A percentile compares a stretch with the other conserved stretches of the same genome.
These are phyloP conservation scores for Pichia gijzeniarum DNA, from an alignment of 805 yeast genomes.

Conservation along the genomic window DNA sequence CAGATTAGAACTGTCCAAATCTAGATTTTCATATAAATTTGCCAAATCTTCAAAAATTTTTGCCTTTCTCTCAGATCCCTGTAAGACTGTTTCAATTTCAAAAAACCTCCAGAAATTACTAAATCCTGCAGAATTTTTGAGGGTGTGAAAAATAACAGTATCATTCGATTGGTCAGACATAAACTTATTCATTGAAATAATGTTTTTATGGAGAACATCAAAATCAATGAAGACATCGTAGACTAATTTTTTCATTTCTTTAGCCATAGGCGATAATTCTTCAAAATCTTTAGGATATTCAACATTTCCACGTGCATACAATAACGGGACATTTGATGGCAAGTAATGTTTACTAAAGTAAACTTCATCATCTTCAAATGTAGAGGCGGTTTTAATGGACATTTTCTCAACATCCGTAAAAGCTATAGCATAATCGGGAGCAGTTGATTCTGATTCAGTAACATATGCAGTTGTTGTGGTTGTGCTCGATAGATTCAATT, in stretches of 20 bases:
- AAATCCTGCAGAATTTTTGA: conserved; percentile 17
- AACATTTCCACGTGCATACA: conserved; percentile 18
- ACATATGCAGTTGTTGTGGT: neutral
- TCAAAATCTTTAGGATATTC: conserved; percentile 19
- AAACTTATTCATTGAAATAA: conserved; percentile 17
- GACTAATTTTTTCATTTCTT: conserved; percentile 24
- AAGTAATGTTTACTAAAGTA: conserved; percentile 18
- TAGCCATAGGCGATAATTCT: conserved; percentile 14
- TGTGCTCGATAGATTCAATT: neutral
- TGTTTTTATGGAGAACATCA: conserved; percentile 20
- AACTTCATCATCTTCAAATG: conserved; percentile 24
- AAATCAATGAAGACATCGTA: conserved; percentile 29
- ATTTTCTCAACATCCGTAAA: conserved; percentile 5
- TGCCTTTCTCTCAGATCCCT: conserved; percentile 8
- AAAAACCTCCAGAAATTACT: conserved; percentile 28
- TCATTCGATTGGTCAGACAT: conserved; percentile 21
- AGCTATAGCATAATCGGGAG: conserved; percentile 4
- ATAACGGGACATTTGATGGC: conserved; percentile 22
- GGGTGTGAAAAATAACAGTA: conserved; percentile 18
- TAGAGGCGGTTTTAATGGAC: neutral
- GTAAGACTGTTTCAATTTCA: conserved; percentile 22
- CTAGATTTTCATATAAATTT: neutral
- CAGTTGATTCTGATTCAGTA: neutral
- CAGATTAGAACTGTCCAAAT: neutral
- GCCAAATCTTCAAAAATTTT: neutral